Evolutionary conservation across 2,329 filamentous ascomycete genomes (phyloP), one percentile per base, ranked within the genome.

Genomic region (Talaromyces sp.): DNA sequence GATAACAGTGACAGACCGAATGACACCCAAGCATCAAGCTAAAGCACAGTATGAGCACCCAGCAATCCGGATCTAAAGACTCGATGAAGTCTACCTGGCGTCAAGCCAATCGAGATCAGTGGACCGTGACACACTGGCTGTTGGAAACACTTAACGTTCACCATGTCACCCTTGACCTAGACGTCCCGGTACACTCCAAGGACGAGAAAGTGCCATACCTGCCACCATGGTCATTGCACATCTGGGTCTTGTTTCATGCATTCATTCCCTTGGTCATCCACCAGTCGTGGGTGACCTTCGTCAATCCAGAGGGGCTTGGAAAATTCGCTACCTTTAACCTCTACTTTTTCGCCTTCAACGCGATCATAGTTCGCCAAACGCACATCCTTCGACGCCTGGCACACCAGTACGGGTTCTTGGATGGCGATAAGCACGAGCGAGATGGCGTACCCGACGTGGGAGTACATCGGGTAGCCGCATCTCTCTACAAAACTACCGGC

Each of bases 61-160:
- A 35, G 7, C 42, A 55, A 44, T 6, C 37, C 1, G 68, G 67
- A 18, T 68, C 69, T 1, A 74, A 72, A 55, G 75, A 78, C 66
- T 77, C 75, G 9, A 78, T 79, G 70, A 77, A 77, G 69, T 76
- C 76, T 4, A 78, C 76, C 7, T 79, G 76, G 76, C 71, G 72
- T 4, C 46, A 40, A 5, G 63, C 60, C 23, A 71, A 73, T 64
- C 68, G 63, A 25, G 63, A 64, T 18, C 39, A 68, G 3, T 79
- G 76, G 76, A 72, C 67, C 5, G 3, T 67, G 5, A 63, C 67
- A 46, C 75, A 77, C 63, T 72, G 68, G 69, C 61, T 76, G 11
- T 67, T 75, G 28, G 72, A 77, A 44, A 42, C 71, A 0, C 64
- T 77, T 4, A 67, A 68, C 48, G 67, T 70, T 7, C 68, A 77